Conservation (phyloP, 176 grass and related monocot genomes). For the Poa pratensis region DNA sequence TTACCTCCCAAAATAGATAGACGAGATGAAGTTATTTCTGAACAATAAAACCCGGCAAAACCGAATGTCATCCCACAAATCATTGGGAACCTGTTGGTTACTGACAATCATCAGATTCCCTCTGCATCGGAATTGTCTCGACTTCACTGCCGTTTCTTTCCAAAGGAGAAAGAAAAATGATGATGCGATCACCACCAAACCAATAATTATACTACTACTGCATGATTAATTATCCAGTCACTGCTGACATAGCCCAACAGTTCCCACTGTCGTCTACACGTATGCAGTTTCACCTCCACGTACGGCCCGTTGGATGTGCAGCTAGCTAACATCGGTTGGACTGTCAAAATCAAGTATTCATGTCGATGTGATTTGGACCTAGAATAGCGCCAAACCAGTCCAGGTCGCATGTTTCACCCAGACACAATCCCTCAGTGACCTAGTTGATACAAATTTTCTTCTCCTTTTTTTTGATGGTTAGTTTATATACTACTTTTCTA, state of each 20-base stretch:
- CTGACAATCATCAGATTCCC: background rate
- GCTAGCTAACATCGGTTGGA: conserved; percentile 30
- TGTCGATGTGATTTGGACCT: background rate
- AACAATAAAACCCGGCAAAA: background rate
- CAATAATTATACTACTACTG: background rate
- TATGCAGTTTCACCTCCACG: conserved; percentile 18
- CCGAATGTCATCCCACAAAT: background rate
- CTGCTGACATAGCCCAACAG: background rate
- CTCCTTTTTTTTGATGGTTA: background rate
- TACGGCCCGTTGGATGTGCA: background rate
- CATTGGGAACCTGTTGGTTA: conserved; percentile 21
- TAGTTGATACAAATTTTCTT: background rate
- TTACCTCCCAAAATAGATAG: too few species aligned
- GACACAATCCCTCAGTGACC: background rate
- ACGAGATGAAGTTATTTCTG: background rate
- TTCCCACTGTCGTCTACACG: background rate
- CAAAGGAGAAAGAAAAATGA: background rate
- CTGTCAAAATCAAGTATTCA: conserved; percentile 35
- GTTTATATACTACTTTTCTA: background rate
- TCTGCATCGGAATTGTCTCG: conserved; percentile 5
- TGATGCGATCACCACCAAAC: conserved; percentile 18
- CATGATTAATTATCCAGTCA: background rate
- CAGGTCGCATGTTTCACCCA: conserved; percentile 23
- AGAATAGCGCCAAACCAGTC: conserved; percentile 21
- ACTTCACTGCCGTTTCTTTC: background rate